Evolutionary conservation across 2,329 filamentous ascomycete genomes (phyloP), one percentile per base, ranked within the genome.

Genomic region (Leptosphaerulina australis): DNA sequence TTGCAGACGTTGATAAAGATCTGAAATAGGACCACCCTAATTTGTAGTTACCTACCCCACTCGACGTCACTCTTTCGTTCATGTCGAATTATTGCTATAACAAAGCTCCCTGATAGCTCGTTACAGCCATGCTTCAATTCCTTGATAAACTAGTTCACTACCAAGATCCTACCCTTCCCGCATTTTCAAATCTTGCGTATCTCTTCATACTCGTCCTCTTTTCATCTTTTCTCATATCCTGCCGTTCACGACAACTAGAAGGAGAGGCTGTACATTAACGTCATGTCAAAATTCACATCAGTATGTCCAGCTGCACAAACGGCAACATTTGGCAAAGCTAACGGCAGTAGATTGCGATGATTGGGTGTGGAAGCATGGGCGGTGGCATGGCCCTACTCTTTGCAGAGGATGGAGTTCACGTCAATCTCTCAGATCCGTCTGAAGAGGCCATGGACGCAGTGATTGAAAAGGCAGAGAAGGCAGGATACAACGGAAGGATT

Each of bases 341-440:
- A 63, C n/a, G 12, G 24, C 0, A n/a, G 1, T 38, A 81, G 76
- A 69, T 85, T 53, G 81, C 79, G 40, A 81, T 84, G 73, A 78
- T 84, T 29, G 82, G 81, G 17, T 81, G 78, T 14, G 82, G 82
- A 4, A 80, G 76, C 58, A 86, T 85, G 81, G 83, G 83, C n/a
- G 79, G 77, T 3, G 81, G 79, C 49, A 81, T 86, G 77, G 76
- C 81, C 8, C 70, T 86, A 11, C 74, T 85, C 3, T 81, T 84
- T 52, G 82, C 82, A 12, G 83, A 86, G 56, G 73, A 81, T 35
- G 81, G 77, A 24, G 70, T 81, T 22, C 69, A 79, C 17, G 79
- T 86, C n/a, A 79, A 75, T 9, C 75, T 84, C 11, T 77, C 78
- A 44, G 83, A 85, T 58, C 80, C 80, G 0, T 78, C 74, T 22